Evolutionary conservation across 768 basidiomycete species (phyloP).

Genomic region (Boletus pseudo-olivaceus): DNA sequence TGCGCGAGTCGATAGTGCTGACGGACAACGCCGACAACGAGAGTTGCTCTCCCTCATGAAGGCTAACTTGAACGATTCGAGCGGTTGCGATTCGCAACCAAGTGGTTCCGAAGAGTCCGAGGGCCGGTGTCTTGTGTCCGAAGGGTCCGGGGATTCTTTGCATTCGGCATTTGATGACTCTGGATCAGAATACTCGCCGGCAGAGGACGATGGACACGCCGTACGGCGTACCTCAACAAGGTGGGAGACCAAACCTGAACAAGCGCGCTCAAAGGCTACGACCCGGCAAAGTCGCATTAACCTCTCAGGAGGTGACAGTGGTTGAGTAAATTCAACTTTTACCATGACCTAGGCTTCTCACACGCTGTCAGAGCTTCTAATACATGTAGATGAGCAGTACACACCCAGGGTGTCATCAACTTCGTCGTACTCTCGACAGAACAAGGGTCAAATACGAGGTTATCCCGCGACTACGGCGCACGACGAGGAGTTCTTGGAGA

Average conservation of each 20-base stretch:
- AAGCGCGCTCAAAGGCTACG: not conserved
- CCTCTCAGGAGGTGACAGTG: not conserved
- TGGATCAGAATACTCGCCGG: conserved; percentile 31
- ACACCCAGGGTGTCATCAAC: conserved; percentile 15
- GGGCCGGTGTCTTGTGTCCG: conserved; percentile 12
- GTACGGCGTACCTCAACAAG: not conserved
- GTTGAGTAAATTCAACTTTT: conserved; percentile 10
- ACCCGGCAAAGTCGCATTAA: conserved; percentile 3
- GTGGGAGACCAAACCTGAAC: conserved; percentile 8
- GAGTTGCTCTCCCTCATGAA: conserved; percentile 15
- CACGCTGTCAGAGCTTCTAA: conserved; percentile 2
- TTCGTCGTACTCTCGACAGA: conserved; percentile 4
- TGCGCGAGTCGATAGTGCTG: conserved; percentile 2
- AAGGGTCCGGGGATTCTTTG: conserved; percentile 19
- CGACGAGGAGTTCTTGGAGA: conserved; percentile 2
- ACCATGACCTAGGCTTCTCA: conserved; percentile 4
- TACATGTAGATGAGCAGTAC: conserved; percentile 15
- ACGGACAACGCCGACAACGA: conserved; percentile 18
- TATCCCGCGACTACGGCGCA: not conserved
- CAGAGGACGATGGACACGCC: conserved; percentile 16
- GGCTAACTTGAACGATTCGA: conserved; percentile 6
- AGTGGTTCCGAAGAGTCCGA: conserved; percentile 13
- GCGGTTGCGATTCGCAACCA: conserved; percentile 18
- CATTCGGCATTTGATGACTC: conserved; percentile 25
- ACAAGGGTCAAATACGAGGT: not conserved